Base-by-base conservation (phyloP, 805 yeast genomes). In the Candida vartiovaarae region DNA sequence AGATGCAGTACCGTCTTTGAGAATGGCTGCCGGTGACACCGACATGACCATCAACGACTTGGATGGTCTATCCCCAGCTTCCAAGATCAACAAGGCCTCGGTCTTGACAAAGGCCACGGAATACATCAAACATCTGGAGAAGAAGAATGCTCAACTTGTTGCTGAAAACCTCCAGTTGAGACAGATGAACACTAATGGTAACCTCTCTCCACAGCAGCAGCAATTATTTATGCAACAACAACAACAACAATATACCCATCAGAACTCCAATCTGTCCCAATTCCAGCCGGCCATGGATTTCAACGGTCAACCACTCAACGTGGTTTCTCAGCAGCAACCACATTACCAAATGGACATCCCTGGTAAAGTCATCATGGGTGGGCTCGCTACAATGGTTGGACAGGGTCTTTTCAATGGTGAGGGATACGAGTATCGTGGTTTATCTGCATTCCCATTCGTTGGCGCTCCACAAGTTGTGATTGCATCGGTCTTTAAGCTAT, bases 91-190 rank as follows among this genome's bases (percentile, higher is more conserved):
- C 61, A 85, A 85, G 62, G 93, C 91, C 10, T 82, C 82, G 28
- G 83, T 85, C 10, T 66, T 85, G 42, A 71, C 86, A 33, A 85
- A 85, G 56, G 86, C 90, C 7, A 80, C 87, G 1, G 95, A 85
- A 63, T 86, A 86, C 60, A 85, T 85, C 56, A 70, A 73, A 55
- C 88, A 84, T 59, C 65, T 85, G 50, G 89, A 85, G 60, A 59
- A 64, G 23, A 55, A 53, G 43, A 55, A 53, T 31, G 36, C 62
- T 3, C 60, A 65, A 32, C 64, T 85, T 53, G 57, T 59, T 41
- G 60, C 67, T 48, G 88, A 84, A 59, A 67, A 80, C 43, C 66
- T 71, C 34, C 74, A 74, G 42, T 63, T 83, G 40, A 57, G 68
- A 41, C 53, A 49, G 33, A 33, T 52, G 24, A 11, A 54, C 5